Evolutionary conservation across 768 basidiomycete genomes (phyloP).

Genomic region (Agaricus sinodeliciosus): DNA sequence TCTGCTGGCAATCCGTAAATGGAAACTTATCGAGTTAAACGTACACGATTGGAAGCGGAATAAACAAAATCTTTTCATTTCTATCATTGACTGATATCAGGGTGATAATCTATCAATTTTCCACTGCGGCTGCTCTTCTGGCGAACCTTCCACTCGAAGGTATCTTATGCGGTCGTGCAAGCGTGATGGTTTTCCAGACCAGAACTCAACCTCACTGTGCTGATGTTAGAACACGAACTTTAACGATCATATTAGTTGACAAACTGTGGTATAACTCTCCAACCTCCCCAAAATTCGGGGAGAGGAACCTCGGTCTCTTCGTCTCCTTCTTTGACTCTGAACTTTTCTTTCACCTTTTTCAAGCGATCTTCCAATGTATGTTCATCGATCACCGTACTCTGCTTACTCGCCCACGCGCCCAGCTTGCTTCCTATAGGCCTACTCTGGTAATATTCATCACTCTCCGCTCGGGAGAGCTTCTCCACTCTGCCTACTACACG

Average conservation of each 20-base stretch:
- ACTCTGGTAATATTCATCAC: slow-evolving; percentile 73
- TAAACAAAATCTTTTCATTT: not conserved
- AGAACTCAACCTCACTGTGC: slow-evolving; percentile 89
- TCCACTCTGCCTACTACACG: slow-evolving; percentile 84
- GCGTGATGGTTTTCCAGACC: slow-evolving; percentile 93
- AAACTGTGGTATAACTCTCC: slow-evolving; percentile 88
- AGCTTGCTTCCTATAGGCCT: slow-evolving; percentile 80
- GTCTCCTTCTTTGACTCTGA: slow-evolving; percentile 36
- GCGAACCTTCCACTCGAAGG: slow-evolving; percentile 41
- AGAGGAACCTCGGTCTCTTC: slow-evolving; percentile 53
- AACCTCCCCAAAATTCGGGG: slow-evolving; percentile 96
- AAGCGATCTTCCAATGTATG: slow-evolving; percentile 60
- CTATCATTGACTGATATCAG: not conserved
- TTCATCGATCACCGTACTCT: slow-evolving; percentile 76
- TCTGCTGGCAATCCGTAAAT: slow-evolving; percentile 34
- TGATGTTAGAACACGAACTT: slow-evolving; percentile 11
- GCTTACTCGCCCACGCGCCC: slow-evolving; percentile 91
- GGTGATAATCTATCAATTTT: slow-evolving; percentile 76
- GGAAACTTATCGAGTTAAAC: slow-evolving; percentile 20
- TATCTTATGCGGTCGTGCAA: slow-evolving; percentile 88
- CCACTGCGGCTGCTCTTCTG: slow-evolving; percentile 56
- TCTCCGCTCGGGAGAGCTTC: slow-evolving; percentile 65
- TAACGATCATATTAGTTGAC: slow-evolving; percentile 19
- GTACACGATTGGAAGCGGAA: slow-evolving; percentile 1
- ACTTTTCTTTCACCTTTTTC: slow-evolving; percentile 49